Conservation (phyloP, 1,139 yeast genomes). For the Yamadazyma aaseri region DNA sequence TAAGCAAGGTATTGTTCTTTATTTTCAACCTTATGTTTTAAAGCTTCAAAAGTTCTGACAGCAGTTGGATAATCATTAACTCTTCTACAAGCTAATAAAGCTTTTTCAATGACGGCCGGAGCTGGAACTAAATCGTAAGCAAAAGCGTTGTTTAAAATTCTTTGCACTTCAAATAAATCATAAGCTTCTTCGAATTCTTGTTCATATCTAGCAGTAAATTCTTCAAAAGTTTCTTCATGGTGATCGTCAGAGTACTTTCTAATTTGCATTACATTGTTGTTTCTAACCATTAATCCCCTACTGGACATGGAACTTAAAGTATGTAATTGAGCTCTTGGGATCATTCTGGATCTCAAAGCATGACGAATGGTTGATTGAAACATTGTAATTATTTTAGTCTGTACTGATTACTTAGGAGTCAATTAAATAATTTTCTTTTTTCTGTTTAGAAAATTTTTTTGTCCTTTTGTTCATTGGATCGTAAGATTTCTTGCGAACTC, state of each 20-base stretch:
- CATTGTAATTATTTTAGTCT: constrained; percentile 24
- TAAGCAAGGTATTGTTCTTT: constrained; percentile 92
- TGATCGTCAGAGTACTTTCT: constrained; percentile 69
- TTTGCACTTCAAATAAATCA: constrained; percentile 95
- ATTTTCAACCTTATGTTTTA: constrained; percentile 93
- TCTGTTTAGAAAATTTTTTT: constrained; percentile 17
- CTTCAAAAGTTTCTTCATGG: constrained; percentile 91
- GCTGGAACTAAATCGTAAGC: constrained; percentile 98
- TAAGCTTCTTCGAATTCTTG: constrained; percentile 97
- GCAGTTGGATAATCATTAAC: constrained; percentile 99
- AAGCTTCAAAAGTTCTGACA: constrained; percentile 93
- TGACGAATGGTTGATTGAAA: constrained; percentile 53
- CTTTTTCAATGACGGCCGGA: constrained; percentile 93
- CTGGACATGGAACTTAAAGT: constrained; percentile 8
- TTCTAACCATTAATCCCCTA: constrained; percentile 9
- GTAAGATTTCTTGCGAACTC: constrained; percentile 13
- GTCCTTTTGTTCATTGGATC: constrained; percentile 19
- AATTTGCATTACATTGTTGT: constrained; percentile 7
- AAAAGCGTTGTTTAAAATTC: constrained; percentile 88
- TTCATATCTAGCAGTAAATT: constrained; percentile 90
- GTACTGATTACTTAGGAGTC: constrained; percentile 4
- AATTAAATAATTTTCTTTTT: constrained; percentile 6
- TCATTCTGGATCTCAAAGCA: constrained; percentile 42
- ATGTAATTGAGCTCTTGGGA: constrained; percentile 23
- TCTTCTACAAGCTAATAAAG: constrained; percentile 97